Conservation (phyloP, 768 basidiomycete genomes). For the Macrolepiota fuliginosa region DNA sequence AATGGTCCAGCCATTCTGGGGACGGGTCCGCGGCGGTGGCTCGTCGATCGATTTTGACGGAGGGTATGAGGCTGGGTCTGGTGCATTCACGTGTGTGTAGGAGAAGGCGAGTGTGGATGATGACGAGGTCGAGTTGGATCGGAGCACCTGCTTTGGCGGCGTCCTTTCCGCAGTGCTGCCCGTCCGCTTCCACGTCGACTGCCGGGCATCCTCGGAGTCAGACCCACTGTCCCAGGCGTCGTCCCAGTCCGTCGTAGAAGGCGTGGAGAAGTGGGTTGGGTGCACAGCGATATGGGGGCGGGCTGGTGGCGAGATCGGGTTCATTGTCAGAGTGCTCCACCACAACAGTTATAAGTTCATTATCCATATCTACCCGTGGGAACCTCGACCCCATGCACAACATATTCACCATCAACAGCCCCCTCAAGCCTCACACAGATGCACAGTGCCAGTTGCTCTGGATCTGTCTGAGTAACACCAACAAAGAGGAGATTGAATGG, state of each 20-base stretch:
- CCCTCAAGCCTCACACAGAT: too few relatives aligned
- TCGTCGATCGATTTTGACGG: slow-evolving; percentile 23
- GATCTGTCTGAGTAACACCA: too few relatives aligned
- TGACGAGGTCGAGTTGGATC: slow-evolving; percentile 41
- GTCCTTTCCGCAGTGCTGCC: slow-evolving; percentile 24
- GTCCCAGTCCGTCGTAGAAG: slow-evolving; percentile 37
- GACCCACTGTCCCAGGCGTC: slow-evolving; percentile 86
- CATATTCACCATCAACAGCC: too few relatives aligned
- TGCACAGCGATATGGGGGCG: slow-evolving; percentile 71
- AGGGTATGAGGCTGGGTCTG: slow-evolving; percentile 75
- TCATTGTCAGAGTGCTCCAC: slow-evolving; percentile 29
- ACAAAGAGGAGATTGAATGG: too few relatives aligned
- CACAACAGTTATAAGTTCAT: neutral
- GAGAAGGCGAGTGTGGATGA: slow-evolving; percentile 74
- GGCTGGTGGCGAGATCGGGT: slow-evolving; percentile 66
- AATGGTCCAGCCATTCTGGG: slow-evolving; percentile 75
- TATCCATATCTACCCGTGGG: slow-evolving; percentile 1
- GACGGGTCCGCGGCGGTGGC: slow-evolving; percentile 3
- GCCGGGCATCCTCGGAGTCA: slow-evolving; percentile 67
- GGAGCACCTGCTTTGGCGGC: slow-evolving; percentile 57
- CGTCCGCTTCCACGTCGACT: slow-evolving; percentile 36
- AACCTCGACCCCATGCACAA: neutral
- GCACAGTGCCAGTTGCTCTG: too few relatives aligned
- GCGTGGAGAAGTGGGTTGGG: slow-evolving; percentile 41
- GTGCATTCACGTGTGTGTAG: slow-evolving; percentile 76